Conservation (phyloP, 208 protist genomes). For the Blastocrithidia nonstop region DNA sequence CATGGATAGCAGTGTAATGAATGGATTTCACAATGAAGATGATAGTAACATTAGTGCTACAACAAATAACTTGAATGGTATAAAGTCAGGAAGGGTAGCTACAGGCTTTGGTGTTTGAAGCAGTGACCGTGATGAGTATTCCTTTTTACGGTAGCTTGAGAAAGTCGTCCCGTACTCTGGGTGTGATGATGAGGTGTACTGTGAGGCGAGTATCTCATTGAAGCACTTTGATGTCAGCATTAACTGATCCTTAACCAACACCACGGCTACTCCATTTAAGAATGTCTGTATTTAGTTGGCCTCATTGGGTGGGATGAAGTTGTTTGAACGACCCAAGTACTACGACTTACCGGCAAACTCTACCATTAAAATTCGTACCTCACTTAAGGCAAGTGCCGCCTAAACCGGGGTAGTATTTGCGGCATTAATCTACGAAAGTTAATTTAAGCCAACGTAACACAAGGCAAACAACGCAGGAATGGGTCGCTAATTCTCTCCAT, state of each 20-base stretch:
- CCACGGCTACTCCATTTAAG: slow-evolving; percentile 85
- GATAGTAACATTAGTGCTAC: not conserved
- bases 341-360: slow-evolving; percentile 86
- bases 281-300: slow-evolving; percentile 94
- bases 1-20: no score
- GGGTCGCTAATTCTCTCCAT: no score
- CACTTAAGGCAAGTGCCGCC: slow-evolving; percentile 96
- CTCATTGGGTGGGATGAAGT: slow-evolving; percentile 94
- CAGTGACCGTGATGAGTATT: not conserved
- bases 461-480: no score
- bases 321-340: slow-evolving; percentile 91
- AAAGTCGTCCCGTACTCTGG: slow-evolving; percentile 91
- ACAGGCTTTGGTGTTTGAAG: not conserved
- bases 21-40: not conserved
- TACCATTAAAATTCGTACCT: slow-evolving; percentile 75
- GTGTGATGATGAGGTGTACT: slow-evolving; percentile 94
- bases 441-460: no score
- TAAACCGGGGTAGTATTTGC: slow-evolving; percentile 96
- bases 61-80: no score
- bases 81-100: no score
- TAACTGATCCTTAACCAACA: slow-evolving; percentile 89
- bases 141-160: slow-evolving; percentile 60
- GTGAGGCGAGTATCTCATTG: slow-evolving; percentile 93
- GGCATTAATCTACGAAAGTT: slow-evolving; percentile 96
- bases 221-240: slow-evolving; percentile 97